Base-by-base conservation (phyloP, 768 basidiomycete genomes). In the Suillus bovinus region DNA sequence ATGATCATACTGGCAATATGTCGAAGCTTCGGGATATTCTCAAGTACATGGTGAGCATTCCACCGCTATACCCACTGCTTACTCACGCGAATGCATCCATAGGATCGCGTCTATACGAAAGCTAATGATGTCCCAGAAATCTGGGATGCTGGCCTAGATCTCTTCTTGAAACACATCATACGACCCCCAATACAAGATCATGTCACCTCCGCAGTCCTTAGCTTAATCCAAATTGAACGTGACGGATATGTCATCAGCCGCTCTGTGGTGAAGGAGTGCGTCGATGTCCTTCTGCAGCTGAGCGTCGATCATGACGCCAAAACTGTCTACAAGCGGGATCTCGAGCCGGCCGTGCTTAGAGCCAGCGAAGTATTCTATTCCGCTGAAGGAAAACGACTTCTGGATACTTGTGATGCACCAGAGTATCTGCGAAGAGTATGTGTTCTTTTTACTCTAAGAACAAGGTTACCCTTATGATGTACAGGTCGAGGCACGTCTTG, bases 31-130 rank as follows among this genome's bases (percentile, higher is more conserved):
- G 89, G 13, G 94, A 95, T 74, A 85, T 99, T 46, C 80, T 99
- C 66, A 94, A 92, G 71, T 99, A 99, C 72, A 97, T 99, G 95
- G 97, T 97, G 69, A 61, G 85, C 22, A 41, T 56, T 20, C 39
- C 54, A 36, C 63, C 33, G 47, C 16, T 11, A 36, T 58, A 27
- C n/a, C 38, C 39, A 56, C 60, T 58, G n/a, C 60, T 55, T 64
- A 57, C 68, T 68, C 57, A 71, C 55, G 6, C 27, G 10, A 29
- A 50, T 24, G 22, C 17, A 20, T 61, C 24, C 24, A 29, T 70
- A 99, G 97, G 97, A 99, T 79, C 92, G 94, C 50, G 90, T 93
- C 14, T 91, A 96, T 70, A 89, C 91, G 1, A 84, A 85, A 64
- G 72, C 82, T 42, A 87, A 88, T n/a, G 79, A 82, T 8, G 87